Evolutionary conservation across 2,329 filamentous ascomycete species (phyloP).

Genomic region (Pseudomassariella vexata): DNA sequence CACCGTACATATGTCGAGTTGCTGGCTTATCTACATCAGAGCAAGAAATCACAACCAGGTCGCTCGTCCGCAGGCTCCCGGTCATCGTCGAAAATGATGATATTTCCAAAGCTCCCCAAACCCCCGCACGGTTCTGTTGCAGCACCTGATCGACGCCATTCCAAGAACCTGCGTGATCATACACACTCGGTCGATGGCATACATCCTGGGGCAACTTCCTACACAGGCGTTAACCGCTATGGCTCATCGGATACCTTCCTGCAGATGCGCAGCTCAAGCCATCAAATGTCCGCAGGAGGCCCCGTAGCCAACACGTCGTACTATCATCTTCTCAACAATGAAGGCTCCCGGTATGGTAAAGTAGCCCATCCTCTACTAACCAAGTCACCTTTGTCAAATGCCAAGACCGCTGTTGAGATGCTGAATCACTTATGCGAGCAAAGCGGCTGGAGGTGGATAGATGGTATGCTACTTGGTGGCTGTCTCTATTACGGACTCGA

Average conservation of each 20-base stretch:
- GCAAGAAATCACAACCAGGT: constrained; percentile 41
- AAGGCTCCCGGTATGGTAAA: constrained; percentile 13
- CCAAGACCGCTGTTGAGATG: constrained; percentile 63
- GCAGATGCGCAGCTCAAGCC: no score
- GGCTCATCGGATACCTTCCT: neutral
- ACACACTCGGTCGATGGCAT: constrained; percentile 8
- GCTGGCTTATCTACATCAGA: constrained; percentile 57
- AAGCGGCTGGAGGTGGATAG: constrained; percentile 81
- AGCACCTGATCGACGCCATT: constrained; percentile 12
- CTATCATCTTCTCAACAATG: constrained; percentile 17
- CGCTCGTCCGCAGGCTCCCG: constrained; percentile 31
- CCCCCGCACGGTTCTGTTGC: constrained; percentile 12
- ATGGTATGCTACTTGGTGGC: constrained; percentile 85
- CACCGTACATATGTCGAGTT: constrained; percentile 69
- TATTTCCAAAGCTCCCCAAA: constrained; percentile 49
- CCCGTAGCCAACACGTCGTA: constrained; percentile 13
- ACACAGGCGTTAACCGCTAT: neutral
- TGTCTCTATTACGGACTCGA: constrained; percentile 89
- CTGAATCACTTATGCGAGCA: constrained; percentile 72
- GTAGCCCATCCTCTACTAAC: no score
- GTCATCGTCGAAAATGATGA: constrained; percentile 40
- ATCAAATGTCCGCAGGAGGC: constrained; percentile 1
- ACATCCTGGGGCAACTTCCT: constrained; percentile 1
- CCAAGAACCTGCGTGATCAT: constrained; percentile 9
- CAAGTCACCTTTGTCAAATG: constrained; percentile 49